These are phyloP conservation scores for Candida tropicalis DNA, from an alignment of 1,139 yeast species.

Conservation along the genomic window DNA sequence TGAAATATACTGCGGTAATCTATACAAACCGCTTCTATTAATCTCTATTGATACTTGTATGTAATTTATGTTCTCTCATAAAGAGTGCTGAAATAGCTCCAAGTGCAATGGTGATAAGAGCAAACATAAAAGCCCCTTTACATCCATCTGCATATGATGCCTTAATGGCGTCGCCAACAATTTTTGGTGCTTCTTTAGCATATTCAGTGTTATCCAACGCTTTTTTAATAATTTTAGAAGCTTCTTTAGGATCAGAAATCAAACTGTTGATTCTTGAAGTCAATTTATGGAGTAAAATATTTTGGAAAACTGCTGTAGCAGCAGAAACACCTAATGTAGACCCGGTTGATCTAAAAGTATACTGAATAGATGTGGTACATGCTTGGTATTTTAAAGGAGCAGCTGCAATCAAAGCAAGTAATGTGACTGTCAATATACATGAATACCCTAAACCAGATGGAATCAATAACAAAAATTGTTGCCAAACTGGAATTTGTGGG, in stretches of 20 bases:
- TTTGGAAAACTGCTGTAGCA: constrained; percentile 66
- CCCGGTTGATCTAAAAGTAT: constrained; percentile 75
- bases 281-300: constrained; percentile 26
- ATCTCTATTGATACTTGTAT: constrained; percentile 40
- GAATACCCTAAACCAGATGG: constrained; percentile 63
- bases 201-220: constrained; percentile 64
- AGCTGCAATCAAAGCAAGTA: constrained; percentile 67
- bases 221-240: constrained; percentile 45
- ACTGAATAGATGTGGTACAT: constrained; percentile 73
- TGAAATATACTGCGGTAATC: too few relatives aligned
- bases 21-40: constrained; percentile 15
- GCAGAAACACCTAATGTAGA: constrained; percentile 72
- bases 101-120: constrained; percentile 37
- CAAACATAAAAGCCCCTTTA: constrained; percentile 54
- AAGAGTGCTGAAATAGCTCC: constrained; percentile 41
- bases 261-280: constrained; percentile 23
- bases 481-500: constrained; percentile 41
- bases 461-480: constrained; percentile 36
- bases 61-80: constrained; percentile 49
- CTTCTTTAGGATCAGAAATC: constrained; percentile 32
- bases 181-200: constrained; percentile 50
- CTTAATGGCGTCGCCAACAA: constrained; percentile 47
- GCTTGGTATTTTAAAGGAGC: constrained; percentile 68
- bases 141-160: constrained; percentile 54
- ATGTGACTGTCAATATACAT: constrained; percentile 63